Conservation (phyloP, 2,329 filamentous ascomycete genomes). For the Camillea tinctor region DNA sequence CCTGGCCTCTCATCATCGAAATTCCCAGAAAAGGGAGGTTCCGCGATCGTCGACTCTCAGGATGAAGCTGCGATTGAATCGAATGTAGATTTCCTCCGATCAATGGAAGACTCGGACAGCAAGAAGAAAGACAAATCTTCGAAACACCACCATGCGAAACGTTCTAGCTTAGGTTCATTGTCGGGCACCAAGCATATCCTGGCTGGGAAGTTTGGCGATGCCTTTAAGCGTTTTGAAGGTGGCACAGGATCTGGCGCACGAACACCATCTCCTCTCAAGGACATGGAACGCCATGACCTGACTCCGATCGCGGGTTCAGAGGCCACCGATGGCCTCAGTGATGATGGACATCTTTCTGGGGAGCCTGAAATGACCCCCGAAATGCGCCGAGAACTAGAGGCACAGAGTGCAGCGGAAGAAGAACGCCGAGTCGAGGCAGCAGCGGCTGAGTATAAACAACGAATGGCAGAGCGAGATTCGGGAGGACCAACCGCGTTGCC, state of each 20-base stretch:
- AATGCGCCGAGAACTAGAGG: conserved; percentile 85
- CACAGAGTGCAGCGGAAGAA: conserved; percentile 77
- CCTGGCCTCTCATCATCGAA: conserved; percentile 37
- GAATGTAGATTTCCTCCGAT: conserved; percentile 79
- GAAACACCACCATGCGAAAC: conserved; percentile 60
- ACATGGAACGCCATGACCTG: conserved; percentile 49
- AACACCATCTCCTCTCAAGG: conserved; percentile 50
- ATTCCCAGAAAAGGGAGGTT: conserved; percentile 39
- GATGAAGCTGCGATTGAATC: conserved; percentile 71
- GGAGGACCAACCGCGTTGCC: conserved; percentile 44
- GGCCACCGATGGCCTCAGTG: conserved; percentile 64
- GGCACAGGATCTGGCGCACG: conserved; percentile 38
- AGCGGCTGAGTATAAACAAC: conserved; percentile 81
- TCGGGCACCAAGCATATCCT: conserved; percentile 78
- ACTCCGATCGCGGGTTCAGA: conserved; percentile 77
- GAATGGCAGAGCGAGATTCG: conserved; percentile 62
- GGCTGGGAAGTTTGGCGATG: conserved; percentile 87
- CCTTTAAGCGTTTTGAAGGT: conserved; percentile 86
- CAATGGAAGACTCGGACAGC: conserved; percentile 65
- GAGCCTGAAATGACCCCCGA: conserved; percentile 77
- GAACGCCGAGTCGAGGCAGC: conserved; percentile 87
- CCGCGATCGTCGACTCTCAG: conserved; percentile 42
- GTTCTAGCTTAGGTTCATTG: conserved; percentile 69
- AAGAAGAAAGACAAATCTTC: conserved; percentile 53
- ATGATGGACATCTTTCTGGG: conserved; percentile 63